Evolutionary conservation across 371 early-diverging fungal species (phyloP).

Genomic region (Caulochytrium protostelioides): DNA sequence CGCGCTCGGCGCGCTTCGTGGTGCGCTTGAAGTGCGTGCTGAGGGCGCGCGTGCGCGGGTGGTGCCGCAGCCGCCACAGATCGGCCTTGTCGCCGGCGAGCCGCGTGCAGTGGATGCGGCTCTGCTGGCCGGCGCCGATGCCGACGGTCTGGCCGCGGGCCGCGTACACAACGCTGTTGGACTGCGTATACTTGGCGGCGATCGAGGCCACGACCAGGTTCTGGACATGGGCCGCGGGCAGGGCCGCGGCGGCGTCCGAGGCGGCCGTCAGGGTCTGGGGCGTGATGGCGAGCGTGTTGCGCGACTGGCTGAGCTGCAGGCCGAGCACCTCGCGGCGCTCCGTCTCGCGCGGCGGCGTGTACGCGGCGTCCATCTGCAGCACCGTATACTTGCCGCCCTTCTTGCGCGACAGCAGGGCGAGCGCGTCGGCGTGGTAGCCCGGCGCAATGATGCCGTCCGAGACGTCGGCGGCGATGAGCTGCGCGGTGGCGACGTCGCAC

Average conservation of each 20-base stretch:
- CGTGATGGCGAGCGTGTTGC: slow-evolving; percentile 61
- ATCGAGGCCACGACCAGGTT: slow-evolving; percentile 89
- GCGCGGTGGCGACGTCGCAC: slow-evolving; percentile 81
- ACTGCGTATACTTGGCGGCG: slow-evolving; percentile 92
- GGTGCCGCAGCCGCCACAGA: slow-evolving; percentile 92
- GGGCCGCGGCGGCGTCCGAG: slow-evolving; percentile 43
- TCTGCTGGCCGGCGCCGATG: slow-evolving; percentile 94
- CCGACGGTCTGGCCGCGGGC: slow-evolving; percentile 95
- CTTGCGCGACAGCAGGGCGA: slow-evolving; percentile 75
- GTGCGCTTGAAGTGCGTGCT: slow-evolving; percentile 50
- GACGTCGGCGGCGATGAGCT: slow-evolving; percentile 75
- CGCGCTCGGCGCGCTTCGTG: slow-evolving; percentile 79
- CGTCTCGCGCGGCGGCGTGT: slow-evolving; percentile 50
- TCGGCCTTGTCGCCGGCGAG: slow-evolving; percentile 96
- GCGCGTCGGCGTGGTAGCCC: slow-evolving; percentile 60
- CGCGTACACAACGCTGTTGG: slow-evolving; percentile 93
- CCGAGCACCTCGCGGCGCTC: slow-evolving; percentile 92
- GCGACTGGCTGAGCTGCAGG: slow-evolving; percentile 63
- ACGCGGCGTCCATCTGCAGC: slow-evolving; percentile 69
- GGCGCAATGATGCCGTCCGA: slow-evolving; percentile 96
- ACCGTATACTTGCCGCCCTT: slow-evolving; percentile 93
- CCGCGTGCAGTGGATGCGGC: slow-evolving; percentile 90
- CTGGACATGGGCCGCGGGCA: slow-evolving; percentile 44
- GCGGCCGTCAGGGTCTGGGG: slow-evolving; percentile 53
- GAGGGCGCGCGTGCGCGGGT: slow-evolving; percentile 67